Evolutionary conservation across 352 stramenopile genomes (phyloP), one percentile per base, ranked within the genome.

Genomic region (Globisporangium spiculum): DNA sequence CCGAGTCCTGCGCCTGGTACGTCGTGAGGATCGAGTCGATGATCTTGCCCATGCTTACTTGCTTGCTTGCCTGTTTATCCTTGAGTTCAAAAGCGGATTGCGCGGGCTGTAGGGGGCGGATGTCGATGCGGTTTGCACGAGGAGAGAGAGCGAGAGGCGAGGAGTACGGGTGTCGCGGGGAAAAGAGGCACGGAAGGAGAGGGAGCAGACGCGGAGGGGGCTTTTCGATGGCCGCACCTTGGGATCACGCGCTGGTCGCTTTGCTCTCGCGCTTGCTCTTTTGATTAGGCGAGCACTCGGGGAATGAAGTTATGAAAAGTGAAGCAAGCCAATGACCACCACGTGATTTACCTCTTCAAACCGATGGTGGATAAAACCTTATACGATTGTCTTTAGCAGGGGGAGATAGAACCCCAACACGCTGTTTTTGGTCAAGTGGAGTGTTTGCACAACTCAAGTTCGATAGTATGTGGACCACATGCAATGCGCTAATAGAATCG

Each of bases 11-110:
- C 55, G 78, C 62, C 52, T 80, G 69, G 68, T 91, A 89, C 41
- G 79, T 74, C 63, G 77, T 73, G 50, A 78, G 76, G 68, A 93
- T 79, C 54, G 83, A 88, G 74, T 93, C 83, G 74, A 91, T 89
- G 78, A 93, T 92, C 71, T 91, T 93, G 67, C 86, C 85, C 85
- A 93, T 93, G 22, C 1, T 57, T 27, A 10, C 14, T 46, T 46
- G 8, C 36, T 38, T 38, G 7, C 32, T 44, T 50, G 44, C 44
- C 22, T 52, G 44, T 52, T 52, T 52, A 18, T 52, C 18, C 8
- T 52, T 44, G 36, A 44, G 14, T 22, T 52, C 7, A 52, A 12
- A 24, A 20, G 8, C 4, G 9, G 53, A 58, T 58, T 58, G 53
- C 53, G 24, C 26, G 14, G 53, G 53, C 53, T 32, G 26, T 27